Evolutionary conservation across 1,139 yeast genomes (phyloP), one percentile per base, ranked within the genome.

Genomic region (Pichia sp.): DNA sequence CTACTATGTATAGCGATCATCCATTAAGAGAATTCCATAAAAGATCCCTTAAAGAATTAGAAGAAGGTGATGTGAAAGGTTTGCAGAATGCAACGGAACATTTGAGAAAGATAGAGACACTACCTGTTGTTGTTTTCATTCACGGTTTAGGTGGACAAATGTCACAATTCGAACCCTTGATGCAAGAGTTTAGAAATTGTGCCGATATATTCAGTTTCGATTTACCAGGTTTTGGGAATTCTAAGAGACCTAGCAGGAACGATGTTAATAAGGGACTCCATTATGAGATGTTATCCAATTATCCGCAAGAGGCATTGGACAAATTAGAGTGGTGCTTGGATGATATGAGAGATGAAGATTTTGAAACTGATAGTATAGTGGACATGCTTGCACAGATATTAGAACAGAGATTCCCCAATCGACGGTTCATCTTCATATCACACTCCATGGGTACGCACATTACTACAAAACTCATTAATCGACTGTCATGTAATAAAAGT

Each of bases 71-170:
- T 38, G 27, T 58, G 42, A 30, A 34, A 23, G 41, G 49, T 9
- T 17, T 45, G 10, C 23, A 33, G 6, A 42, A 44, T 14, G 53
- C 52, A 3, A 33, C 40, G 12, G 46, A 44, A 9, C 59, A 69
- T 13, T 46, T 56, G 40, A 46, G 51, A 14, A 68, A 68, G 35
- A 58, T 74, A 28, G 58, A 62, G 19, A 65, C 64, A 17, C 58
- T 77, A 33, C 91, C 93, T 0, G 62, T 74, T 5, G 55, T 79
- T 12, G 62, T 82, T 12, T 70, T 82, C 36, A 51, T 82, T 17
- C 93, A 82, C 55, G 93, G 93, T 0, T 59, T 82, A 30, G 93
- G 93, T 1, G 93, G 93, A 8, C 88, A 80, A 51, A 64, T 79
- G 60, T 66, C 81, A 9, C 88, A 80, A 52, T 81, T 83, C 52